Base-by-base conservation (phyloP, 805 yeast species). In the Hanseniaspora taiwanica region DNA sequence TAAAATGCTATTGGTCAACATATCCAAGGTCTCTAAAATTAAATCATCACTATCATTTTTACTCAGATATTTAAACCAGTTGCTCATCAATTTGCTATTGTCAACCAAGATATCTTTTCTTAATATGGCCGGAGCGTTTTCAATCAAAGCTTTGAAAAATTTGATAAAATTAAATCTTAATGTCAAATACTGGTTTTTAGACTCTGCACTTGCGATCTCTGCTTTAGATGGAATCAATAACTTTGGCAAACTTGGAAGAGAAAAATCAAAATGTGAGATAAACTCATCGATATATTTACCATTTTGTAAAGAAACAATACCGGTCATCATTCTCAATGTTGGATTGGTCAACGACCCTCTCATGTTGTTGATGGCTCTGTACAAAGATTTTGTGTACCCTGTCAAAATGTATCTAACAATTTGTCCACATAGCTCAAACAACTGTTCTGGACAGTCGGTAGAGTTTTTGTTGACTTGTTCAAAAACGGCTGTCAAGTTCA, bases 261-360 rank as follows among this genome's bases (percentile, higher is more conserved):
- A 63, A 40, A 84, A 66, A 58, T 87, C 96, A 52, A 87, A 81
- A 35, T 65, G 56, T 13, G 78, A 72, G 25, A 77, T 53, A 16
- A 87, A 71, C 6, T 72, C 77, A 39, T 72, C 78, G 2, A 76
- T 56, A 37, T 72, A 55, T 2, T 64, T 57, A 1, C 78, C 76
- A 20, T 69, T 60, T 36, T 69, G 65, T 48, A 67, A 76, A 1
- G 56, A 46, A 4, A 75, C 66, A 21, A 80, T 63, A 36, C 71
- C 69, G 16, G 60, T 62, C 46, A 89, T 55, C 8, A 86, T 50
- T 34, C 70, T 57, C n/a, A 85, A 54, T 3, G 71, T 67, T 1
- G 91, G 81, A 40, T 72, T 74, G 0, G 87, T 74, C 1, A 69
- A 53, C 1, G 72, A 64, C 0, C 81, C 74, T 46, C 77, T 72